Evolutionary conservation across 2,329 filamentous ascomycete genomes (phyloP), one percentile per base, ranked within the genome.

Genomic region (Cladosporium sp.): DNA sequence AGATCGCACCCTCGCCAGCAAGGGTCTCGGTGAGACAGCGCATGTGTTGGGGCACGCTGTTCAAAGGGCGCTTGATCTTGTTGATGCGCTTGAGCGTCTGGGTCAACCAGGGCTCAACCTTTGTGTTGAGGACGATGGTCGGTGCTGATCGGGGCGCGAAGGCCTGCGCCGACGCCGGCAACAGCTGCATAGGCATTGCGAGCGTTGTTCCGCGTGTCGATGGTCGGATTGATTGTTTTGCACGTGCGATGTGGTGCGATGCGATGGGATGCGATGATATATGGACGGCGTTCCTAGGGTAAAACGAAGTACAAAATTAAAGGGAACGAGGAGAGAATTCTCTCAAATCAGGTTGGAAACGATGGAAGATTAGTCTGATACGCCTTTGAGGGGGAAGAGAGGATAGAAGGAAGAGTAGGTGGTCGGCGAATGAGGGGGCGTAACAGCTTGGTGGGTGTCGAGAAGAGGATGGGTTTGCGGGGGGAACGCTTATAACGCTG

Each of bases 11-110:
- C 56, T 85, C 72, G 50, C 87, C 91, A 38, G 92, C 96, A 51
- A 98, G 78, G 0, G 87, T 95, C 77, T 97, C 93, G 54, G 91
- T 95, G 65, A 98, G 81, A 74, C 92, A 97, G 78, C 89, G 83
- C 63, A 91, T 90, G 75, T 97, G 93, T 72, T 98, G 93, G 54
- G 89, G 85, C 45, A 96, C 88, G 71, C 88, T 96, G 81, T 98
- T 98, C 72, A 97, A 82, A 56, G 93, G 92, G 64, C 93, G 87
- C 82, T 97, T 98, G 65, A 96, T 84, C 62, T 87, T 83, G 79
- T 95, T 97, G 76, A 96, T 90, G 71, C 93, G 85, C 81, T 97
- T 97, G 66, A 98, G 79, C 9, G 91, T 95, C 68, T 91, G 88
- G 34, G 93, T 98, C 72, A 97, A 81, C 93, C 93, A 98, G 55